These are phyloP conservation scores for bread wheat (Triticum aestivum) DNA, from an alignment of 176 grass and related monocot genomes.

Conservation along the genomic window IWGSC_CS_RefSeq_v2.1 NC_057811.1:451865427-451865926, in stretches of 20 bases:
- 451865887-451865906: constrained; percentile 46
- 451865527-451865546: too few species aligned
- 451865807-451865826: constrained; percentile 26
- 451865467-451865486: too few species aligned
- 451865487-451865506: too few species aligned
- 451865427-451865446: too few species aligned
- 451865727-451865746: constrained; percentile 18
- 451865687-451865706: constrained; percentile 1
- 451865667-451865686: constrained; percentile 23
- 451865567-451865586: too few species aligned
- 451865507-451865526: too few species aligned
- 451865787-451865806: constrained; percentile 47
- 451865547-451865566: too few species aligned
- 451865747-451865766: constrained; percentile 18
- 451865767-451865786: constrained; percentile 47
- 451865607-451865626: too few species aligned
- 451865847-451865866: constrained; percentile 53
- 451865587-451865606: too few species aligned
- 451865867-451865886: constrained; percentile 55
- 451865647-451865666: constrained; percentile 19
- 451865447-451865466: too few species aligned
- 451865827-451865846: constrained; percentile 33
- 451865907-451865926: constrained; percentile 49
- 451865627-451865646: background rate
- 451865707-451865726: constrained; percentile 20